Conservation (phyloP, 345 rosid species). For the Abelmoschus esculentus region DNA sequence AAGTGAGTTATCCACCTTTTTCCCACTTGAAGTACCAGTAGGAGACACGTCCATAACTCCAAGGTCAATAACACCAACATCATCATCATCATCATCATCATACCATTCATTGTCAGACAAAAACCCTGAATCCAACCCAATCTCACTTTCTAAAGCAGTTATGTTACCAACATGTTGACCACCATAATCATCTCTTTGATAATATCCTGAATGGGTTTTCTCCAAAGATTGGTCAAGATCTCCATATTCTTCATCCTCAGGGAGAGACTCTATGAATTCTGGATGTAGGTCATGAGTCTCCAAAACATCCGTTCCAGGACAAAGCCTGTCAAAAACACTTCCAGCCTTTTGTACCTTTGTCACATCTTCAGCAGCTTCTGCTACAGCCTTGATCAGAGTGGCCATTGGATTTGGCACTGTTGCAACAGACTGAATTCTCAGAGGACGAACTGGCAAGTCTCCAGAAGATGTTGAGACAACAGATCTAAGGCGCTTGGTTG, state of each 20-base stretch:
- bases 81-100: constrained; percentile 23
- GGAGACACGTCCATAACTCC: constrained; percentile 22
- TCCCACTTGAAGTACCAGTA: constrained; percentile 32
- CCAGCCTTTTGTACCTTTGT: constrained; percentile 18
- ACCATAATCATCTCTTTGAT: constrained; percentile 33
- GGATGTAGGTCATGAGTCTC: constrained; percentile 18
- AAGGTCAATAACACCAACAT: constrained; percentile 13
- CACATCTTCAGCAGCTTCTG: constrained; percentile 51
- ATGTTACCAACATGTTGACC: constrained; percentile 30
- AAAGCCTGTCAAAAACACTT: constrained; percentile 91
- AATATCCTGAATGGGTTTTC: constrained; percentile 19
- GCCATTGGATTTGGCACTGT: constrained; percentile 65
- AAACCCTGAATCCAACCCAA: constrained; percentile 32
- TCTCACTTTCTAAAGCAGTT: constrained; percentile 31
- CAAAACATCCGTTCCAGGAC: constrained; percentile 37
- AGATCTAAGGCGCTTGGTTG: constrained; percentile 77
- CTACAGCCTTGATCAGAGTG: constrained; percentile 73
- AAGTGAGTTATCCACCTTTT: constrained; percentile 32
- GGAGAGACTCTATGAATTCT: constrained; percentile 28
- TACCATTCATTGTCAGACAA: constrained; percentile 39
- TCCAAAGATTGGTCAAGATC: constrained; percentile 28
- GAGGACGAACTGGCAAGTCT: constrained; percentile 36
- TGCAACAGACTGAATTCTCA: constrained; percentile 53
- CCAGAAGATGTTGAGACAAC: constrained; percentile 29
- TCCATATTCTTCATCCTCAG: constrained; percentile 39